Conservation (phyloP, 768 basidiomycete species). For the Daedaleopsis nitida region DNA sequence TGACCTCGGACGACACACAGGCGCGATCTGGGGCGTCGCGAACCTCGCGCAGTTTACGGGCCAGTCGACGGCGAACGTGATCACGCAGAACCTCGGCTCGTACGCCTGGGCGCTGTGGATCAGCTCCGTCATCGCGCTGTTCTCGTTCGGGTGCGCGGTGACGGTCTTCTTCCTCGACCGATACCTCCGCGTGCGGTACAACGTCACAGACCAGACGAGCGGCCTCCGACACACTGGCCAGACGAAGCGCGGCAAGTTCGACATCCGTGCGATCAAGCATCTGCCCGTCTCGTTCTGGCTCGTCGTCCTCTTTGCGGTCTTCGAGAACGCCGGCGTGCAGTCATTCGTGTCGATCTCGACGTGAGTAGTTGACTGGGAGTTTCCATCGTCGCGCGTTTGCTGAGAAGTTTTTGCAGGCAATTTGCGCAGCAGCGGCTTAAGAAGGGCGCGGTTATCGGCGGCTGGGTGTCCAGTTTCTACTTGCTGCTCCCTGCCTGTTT, state of each 20-base stretch:
- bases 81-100: slow-evolving; percentile 39
- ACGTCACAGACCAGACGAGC: slow-evolving; percentile 39
- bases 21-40: slow-evolving; percentile 41
- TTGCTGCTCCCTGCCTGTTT: slow-evolving; percentile 41
- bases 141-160: slow-evolving; percentile 41
- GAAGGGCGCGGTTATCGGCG: slow-evolving; percentile 45
- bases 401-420: slow-evolving; percentile 30
- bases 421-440: slow-evolving; percentile 44
- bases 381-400: neutral
- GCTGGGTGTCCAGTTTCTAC: slow-evolving; percentile 48
- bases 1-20: slow-evolving; percentile 9
- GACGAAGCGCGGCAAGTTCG: slow-evolving; percentile 31
- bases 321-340: slow-evolving; percentile 47
- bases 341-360: slow-evolving; percentile 47
- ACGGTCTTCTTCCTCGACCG: slow-evolving; percentile 39
- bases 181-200: slow-evolving; percentile 37
- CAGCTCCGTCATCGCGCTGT: slow-evolving; percentile 38
- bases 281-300: slow-evolving; percentile 45
- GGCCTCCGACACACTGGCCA: slow-evolving; percentile 33
- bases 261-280: slow-evolving; percentile 33
- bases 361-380: slow-evolving; percentile 23
- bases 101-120: slow-evolving; percentile 47
- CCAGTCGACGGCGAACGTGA: slow-evolving; percentile 44
- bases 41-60: slow-evolving; percentile 45
- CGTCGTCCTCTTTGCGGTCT: slow-evolving; percentile 41